These are phyloP conservation scores for Trichoderma sp. DNA, from an alignment of 2,329 filamentous ascomycete genomes.

Conservation along the genomic window DNA sequence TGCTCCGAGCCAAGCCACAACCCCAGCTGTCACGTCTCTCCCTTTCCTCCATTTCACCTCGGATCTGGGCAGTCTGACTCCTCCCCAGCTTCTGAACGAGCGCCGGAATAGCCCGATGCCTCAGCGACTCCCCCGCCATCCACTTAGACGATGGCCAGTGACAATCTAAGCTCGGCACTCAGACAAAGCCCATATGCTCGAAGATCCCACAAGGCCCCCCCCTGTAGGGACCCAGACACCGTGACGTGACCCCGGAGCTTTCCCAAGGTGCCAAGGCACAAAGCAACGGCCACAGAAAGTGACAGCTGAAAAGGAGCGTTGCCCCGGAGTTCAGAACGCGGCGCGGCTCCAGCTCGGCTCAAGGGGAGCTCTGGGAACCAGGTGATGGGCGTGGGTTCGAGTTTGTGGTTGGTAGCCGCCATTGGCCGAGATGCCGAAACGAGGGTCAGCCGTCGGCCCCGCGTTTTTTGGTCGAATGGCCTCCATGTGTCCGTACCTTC, in stretches of 20 bases:
- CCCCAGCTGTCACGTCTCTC: slow-evolving; percentile 2
- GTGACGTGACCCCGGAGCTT: slow-evolving; percentile 25
- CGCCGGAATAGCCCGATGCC: slow-evolving; percentile 29
- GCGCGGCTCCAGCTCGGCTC: slow-evolving; percentile 30
- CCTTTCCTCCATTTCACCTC: slow-evolving; percentile 23
- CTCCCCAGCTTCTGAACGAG: background rate
- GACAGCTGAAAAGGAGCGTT: background rate
- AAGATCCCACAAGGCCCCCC: background rate
- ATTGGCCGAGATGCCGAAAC: slow-evolving; percentile 47
- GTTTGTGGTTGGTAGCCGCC: slow-evolving; percentile 36
- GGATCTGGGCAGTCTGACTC: slow-evolving; percentile 14
- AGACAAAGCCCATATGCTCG: background rate
- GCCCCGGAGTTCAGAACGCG: slow-evolving; percentile 5
- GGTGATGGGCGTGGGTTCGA: slow-evolving; percentile 23
- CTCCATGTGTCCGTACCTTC: slow-evolving; percentile 21
- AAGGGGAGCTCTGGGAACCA: slow-evolving; percentile 24
- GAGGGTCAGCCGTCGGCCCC: slow-evolving; percentile 23
- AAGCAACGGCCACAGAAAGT: slow-evolving; percentile 2
- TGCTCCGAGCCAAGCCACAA: slow-evolving; percentile 17
- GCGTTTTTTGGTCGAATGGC: slow-evolving; percentile 14
- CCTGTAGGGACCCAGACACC: slow-evolving; percentile 2
- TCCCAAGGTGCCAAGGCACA: background rate
- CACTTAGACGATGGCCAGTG: slow-evolving; percentile 19
- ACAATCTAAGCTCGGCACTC: slow-evolving; percentile 18
- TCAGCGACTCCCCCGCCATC: background rate